Conservation (phyloP, 768 basidiomycete species). For the Boletus huronensis region DNA sequence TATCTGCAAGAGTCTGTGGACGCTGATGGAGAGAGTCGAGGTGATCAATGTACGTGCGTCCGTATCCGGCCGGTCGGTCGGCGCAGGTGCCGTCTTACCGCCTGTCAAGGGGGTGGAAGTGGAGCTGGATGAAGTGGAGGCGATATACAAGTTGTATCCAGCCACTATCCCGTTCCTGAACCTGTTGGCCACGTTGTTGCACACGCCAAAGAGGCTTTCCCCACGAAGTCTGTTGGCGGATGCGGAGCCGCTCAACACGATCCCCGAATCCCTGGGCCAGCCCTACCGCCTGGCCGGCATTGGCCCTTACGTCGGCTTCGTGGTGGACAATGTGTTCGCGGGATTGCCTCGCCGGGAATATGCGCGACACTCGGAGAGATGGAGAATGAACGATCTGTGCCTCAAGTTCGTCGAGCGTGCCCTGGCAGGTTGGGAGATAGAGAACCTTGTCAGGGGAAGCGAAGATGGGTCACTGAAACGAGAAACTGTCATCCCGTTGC, state of each 20-base stretch:
- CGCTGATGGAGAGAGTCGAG: conserved; percentile 77
- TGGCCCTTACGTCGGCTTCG: conserved; percentile 78
- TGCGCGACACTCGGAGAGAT: conserved; percentile 68
- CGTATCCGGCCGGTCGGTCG: conserved; percentile 26
- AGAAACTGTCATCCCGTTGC: conserved; percentile 52
- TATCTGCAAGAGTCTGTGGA: conserved; percentile 81
- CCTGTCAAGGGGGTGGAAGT: conserved; percentile 77
- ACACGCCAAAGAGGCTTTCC: conserved; percentile 72
- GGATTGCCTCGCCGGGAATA: conserved; percentile 76
- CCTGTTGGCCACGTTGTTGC: conserved; percentile 78
- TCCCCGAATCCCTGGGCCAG: conserved; percentile 77
- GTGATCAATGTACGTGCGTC: conserved; percentile 69
- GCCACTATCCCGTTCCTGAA: conserved; percentile 85
- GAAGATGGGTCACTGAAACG: conserved; percentile 52
- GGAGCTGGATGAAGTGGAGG: conserved; percentile 86
- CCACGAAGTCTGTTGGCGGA: conserved; percentile 57
- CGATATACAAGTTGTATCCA: conserved; percentile 74
- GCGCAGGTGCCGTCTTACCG: conserved; percentile 38
- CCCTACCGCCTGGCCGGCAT: conserved; percentile 80
- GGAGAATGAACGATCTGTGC: conserved; percentile 83
- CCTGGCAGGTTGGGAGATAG: conserved; percentile 77
- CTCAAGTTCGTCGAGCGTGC: conserved; percentile 83
- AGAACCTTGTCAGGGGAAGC: conserved; percentile 56
- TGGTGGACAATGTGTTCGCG: conserved; percentile 85
- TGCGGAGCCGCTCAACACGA: conserved; percentile 61